Conservation (phyloP, 1,139 yeast genomes). For the Kurtzmaniella natalensis region DNA sequence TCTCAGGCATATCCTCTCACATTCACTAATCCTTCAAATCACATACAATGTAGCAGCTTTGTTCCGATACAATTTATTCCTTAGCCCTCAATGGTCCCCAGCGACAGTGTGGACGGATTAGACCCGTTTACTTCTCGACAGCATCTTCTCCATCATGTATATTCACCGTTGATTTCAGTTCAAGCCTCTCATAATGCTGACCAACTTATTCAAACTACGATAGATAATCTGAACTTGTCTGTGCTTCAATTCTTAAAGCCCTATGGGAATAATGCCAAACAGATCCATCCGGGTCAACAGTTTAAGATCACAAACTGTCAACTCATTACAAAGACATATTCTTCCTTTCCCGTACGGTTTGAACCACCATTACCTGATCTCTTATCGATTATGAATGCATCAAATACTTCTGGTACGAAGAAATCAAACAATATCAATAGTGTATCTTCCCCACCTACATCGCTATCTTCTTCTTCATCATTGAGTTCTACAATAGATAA, state of each 20-base stretch:
- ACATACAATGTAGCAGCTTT: no score
- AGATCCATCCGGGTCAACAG: conserved; percentile 31
- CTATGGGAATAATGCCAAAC: conserved; percentile 46
- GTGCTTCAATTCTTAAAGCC: conserved; percentile 35
- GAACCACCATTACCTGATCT: conserved; percentile 40
- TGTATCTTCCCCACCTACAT: no score
- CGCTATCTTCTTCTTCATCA: neutral
- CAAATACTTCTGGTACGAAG: no score
- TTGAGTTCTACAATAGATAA: no score
- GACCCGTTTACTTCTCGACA: conserved; percentile 43
- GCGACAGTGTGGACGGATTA: no score
- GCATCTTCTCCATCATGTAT: conserved; percentile 44
- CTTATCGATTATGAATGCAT: conserved; percentile 28
- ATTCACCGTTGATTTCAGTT: conserved; percentile 56
- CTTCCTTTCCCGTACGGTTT: conserved; percentile 43
- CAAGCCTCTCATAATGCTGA: conserved; percentile 52
- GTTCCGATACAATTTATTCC: no score
- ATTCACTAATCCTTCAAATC: no score
- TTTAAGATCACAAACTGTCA: conserved; percentile 39
- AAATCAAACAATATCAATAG: conserved; percentile 7
- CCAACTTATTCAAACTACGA: conserved; percentile 33
- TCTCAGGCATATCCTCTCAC: no score
- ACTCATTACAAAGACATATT: conserved; percentile 39
- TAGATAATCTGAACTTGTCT: conserved; percentile 26
- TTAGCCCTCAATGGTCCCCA: no score